phyloP scores from a whole-genome alignment of 192 early-diverging fungal genomes.

The Anaeromyces robustus region DNA sequence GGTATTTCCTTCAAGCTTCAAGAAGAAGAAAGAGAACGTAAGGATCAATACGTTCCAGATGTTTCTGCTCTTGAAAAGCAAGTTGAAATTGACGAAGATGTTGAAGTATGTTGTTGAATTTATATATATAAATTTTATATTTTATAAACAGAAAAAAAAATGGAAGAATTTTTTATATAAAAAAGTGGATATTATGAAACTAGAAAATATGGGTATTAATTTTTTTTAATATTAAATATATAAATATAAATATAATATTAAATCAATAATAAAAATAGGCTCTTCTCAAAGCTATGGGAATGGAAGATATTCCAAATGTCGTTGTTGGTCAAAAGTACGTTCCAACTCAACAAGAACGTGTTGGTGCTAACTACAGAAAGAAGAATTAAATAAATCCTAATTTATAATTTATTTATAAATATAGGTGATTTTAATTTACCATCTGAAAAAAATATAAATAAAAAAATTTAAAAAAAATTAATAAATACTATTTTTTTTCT shows the following conservation, averaged over 20 bases:
- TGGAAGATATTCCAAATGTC: not conserved
- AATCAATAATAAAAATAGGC: not conserved
- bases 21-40: conserved; percentile 99
- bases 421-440: not conserved
- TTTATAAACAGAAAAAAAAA: too few species aligned
- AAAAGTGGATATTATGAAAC: too few species aligned
- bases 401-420: not conserved
- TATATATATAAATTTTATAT: too few species aligned
- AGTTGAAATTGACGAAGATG: conserved; percentile 93
- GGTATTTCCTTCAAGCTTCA: conserved; percentile 99
- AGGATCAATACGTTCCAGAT: conserved; percentile 99
- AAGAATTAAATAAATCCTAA: not conserved
- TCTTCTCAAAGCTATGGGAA: not conserved
- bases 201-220: too few species aligned
- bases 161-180: too few species aligned
- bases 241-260: too few species aligned
- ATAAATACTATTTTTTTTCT: too few species aligned
- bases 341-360: not conserved
- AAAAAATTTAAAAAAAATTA: not conserved
- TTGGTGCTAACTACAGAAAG: not conserved
- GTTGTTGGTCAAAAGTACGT: not conserved
- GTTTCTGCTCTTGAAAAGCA: conserved; percentile 83
- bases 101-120: conserved; percentile 36
- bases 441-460: not conserved
- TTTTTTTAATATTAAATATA: too few species aligned